Percentiles rank a stretch among this genome's conserved stretches.
Conservation (phyloP, 2,329 filamentous ascomycete species). For the Fusarium continuum region DNA sequence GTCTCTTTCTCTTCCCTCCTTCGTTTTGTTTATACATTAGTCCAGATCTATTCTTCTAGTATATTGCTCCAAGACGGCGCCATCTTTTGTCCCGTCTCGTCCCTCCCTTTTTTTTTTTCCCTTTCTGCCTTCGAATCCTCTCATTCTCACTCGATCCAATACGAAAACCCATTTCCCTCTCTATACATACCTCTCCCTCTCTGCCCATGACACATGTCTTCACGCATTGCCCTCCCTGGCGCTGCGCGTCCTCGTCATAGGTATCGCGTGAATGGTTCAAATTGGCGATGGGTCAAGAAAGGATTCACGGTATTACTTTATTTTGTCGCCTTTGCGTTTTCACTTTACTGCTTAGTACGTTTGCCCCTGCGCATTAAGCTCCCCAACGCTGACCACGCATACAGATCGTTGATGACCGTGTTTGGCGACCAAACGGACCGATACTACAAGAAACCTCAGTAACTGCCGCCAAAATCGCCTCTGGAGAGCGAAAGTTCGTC, state of each 20-base stretch:
- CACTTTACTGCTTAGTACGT: conserved; percentile 32
- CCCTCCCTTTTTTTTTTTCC: background rate
- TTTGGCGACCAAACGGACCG: conserved; percentile 19
- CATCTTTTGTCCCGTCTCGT: background rate
- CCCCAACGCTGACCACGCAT: conserved; percentile 2
- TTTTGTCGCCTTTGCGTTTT: conserved; percentile 4
- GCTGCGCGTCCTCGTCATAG: conserved; percentile 25
- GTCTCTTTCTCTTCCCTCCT: background rate
- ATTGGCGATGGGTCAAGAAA: conserved; percentile 27
- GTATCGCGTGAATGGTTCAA: conserved; percentile 25
- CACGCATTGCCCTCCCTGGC: conserved; percentile 26
- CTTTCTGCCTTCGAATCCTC: background rate
- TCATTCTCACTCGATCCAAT: background rate
- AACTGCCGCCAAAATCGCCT: conserved; percentile 6
- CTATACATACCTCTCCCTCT: conserved; percentile 8
- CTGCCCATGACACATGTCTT: conserved; percentile 28
- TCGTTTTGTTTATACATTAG: conserved; percentile 1
- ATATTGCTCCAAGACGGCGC: conserved; percentile 4
- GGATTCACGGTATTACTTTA: conserved; percentile 1
- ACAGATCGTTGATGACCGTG: conserved; percentile 31
- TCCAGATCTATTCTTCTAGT: background rate
- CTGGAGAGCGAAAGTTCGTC: conserved; percentile 38
- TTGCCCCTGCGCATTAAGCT: background rate
- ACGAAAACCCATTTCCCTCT: background rate
- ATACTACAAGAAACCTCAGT: conserved; percentile 13